Base-by-base conservation (phyloP, 345 rosid species). In the Mallotus nudiflorus region DNA sequence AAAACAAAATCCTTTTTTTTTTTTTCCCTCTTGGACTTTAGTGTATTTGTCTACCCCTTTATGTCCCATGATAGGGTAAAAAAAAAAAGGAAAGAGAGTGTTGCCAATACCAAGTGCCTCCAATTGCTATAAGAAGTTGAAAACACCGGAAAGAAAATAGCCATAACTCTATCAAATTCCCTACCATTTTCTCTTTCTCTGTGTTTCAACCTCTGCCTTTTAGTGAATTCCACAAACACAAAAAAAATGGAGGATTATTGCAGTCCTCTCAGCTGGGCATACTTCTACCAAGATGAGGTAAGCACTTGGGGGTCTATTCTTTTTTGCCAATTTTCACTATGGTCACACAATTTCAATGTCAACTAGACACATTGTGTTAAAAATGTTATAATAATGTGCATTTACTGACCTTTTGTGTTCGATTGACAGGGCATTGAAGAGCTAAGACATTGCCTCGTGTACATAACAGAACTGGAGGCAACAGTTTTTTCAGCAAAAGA, bases 361-460 rank as follows among this genome's bases (percentile, higher is more conserved):
- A 33, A 33, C 6, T 33, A 6, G 37, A 33, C 37, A 33, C 37
- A 33, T 33, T 33, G 37, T 33, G 4, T 33, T 33, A 33, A 33
- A 33, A 33, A 33, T 33, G 6, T 33, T 33, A 0, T n/a, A 50
- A 6, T 16, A 24, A 35, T 28, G 44, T 19, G 52, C 57, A 7
- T 42, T 42, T 18, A 6, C 25, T 62, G 24, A 9, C n/a, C 31
- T 40, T 67, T 40, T 5, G 11, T 24, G n/a, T 27, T 24, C 14
- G 7, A 24, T 55, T 73, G 54, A 39, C 72, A 88, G 92, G 87
- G 83, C 29, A 75, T 81, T 75, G 85, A 84, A 35, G 89, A 84
- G 37, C 60, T 81, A 15, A 82, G 70, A 73, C 82, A 79, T 48
- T 70, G 80, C 28, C 68, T 85, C 15, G 50, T 78, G 70, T 82